These are phyloP conservation scores for Pythium oligandrum DNA, from an alignment of 352 stramenopile species.

Conservation along the genomic window DNA sequence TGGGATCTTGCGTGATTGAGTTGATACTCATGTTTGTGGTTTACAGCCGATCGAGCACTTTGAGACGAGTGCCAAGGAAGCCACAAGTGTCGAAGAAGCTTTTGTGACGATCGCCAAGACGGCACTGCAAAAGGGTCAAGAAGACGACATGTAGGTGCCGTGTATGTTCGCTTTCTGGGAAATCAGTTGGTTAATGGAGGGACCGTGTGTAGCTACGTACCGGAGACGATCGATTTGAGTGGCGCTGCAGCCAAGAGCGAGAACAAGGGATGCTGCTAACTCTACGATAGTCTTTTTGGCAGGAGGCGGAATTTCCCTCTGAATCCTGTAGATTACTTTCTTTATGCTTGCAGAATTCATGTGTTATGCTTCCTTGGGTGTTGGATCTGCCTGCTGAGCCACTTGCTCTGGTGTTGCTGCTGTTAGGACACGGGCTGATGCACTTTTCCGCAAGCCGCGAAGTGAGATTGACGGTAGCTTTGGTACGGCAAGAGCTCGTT, in stretches of 20 bases:
- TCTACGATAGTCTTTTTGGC: slow-evolving; percentile 6
- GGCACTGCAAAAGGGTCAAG: slow-evolving; percentile 82
- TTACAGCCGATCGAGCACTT: slow-evolving; percentile 92
- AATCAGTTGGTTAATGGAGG: slow-evolving; percentile 1
- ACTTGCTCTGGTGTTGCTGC: background rate
- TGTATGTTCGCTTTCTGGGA: background rate
- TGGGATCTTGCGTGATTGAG: no score
- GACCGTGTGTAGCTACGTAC: slow-evolving; percentile 49
- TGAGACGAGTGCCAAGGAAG: slow-evolving; percentile 97
- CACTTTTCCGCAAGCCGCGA: slow-evolving; percentile 11
- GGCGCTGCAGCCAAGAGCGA: slow-evolving; percentile 62
- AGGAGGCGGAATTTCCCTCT: slow-evolving; percentile 1
- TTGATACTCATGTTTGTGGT: background rate
- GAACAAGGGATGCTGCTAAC: slow-evolving; percentile 68
- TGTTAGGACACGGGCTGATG: slow-evolving; percentile 7
- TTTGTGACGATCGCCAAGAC: slow-evolving; percentile 92
- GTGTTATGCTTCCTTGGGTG: background rate
- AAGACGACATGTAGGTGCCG: slow-evolving; percentile 76
- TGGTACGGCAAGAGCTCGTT: slow-evolving; percentile 1
- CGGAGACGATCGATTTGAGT: slow-evolving; percentile 83
- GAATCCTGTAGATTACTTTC: background rate
- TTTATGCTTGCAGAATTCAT: no score
- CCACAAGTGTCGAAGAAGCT: slow-evolving; percentile 95
- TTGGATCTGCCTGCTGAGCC: background rate
- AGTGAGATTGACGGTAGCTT: slow-evolving; percentile 8